phyloP scores from a whole-genome alignment of 2,329 filamentous ascomycete genomes.

The Clarireedia hainanense region DNA sequence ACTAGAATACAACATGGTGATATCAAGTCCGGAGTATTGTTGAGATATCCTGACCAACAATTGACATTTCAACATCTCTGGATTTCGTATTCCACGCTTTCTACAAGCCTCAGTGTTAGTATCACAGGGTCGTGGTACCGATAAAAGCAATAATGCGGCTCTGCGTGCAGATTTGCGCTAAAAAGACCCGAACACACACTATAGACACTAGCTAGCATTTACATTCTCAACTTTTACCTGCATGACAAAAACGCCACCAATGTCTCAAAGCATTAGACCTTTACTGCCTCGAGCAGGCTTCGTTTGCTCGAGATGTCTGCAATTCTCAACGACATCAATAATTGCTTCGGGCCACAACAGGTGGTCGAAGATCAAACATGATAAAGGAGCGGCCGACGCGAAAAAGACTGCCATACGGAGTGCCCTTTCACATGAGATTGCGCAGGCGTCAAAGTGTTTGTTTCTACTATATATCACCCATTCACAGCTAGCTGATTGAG shows the following conservation, averaged over 20 bases:
- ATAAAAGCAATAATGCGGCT: no score
- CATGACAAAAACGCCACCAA: conserved; percentile 19
- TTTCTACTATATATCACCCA: conserved; percentile 6
- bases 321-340: conserved; percentile 37
- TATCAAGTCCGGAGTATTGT: no score
- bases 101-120: no score
- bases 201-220: neutral
- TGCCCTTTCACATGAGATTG: conserved; percentile 63
- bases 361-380: conserved; percentile 95
- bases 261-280: conserved; percentile 23
- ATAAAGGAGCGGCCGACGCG: conserved; percentile 80
- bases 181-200: no score
- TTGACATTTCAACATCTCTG: no score
- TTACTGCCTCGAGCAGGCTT: conserved; percentile 11
- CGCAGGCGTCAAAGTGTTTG: conserved; percentile 66
- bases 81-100: no score
- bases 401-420: conserved; percentile 68
- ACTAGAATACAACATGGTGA: neutral
- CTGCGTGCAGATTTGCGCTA: no score
- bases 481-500: conserved; percentile 10
- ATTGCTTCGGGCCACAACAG: conserved; percentile 70
- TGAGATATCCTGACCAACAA: no score
- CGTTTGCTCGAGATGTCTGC: conserved; percentile 22
- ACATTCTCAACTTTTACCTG: neutral
- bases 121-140: no score